Percentiles rank a stretch among this genome's conserved stretches.
Evolutionary conservation across 768 basidiomycete species (phyloP).

Genomic region (Gloeopeniophorella convolvens): DNA sequence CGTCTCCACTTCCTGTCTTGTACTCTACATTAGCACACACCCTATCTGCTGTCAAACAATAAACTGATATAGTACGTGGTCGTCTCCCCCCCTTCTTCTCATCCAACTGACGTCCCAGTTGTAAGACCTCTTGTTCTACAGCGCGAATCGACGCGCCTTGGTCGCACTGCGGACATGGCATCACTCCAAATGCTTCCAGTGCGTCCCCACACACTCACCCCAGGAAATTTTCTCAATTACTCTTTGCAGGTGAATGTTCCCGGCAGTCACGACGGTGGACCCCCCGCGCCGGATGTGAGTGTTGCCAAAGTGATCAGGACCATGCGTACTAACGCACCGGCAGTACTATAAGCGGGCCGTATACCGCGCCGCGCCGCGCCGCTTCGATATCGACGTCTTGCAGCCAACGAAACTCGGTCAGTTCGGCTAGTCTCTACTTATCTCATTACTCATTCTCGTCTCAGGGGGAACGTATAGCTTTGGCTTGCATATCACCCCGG

Average conservation of each 20-base stretch:
- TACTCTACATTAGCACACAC: too few relatives aligned
- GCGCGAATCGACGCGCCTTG: too few relatives aligned
- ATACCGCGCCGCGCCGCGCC: conserved; percentile 7
- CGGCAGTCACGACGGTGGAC: not conserved
- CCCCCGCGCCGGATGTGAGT: conserved; percentile 9
- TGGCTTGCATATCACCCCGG: conserved; percentile 25
- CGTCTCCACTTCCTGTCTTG: too few relatives aligned
- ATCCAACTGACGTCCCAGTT: too few relatives aligned
- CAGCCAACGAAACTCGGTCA: conserved; percentile 21
- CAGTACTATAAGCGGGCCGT: conserved; percentile 19
- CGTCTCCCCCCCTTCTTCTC: too few relatives aligned
- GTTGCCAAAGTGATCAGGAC: not conserved
- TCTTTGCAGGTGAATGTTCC: not conserved
- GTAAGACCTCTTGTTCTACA: too few relatives aligned
- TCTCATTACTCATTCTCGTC: not conserved
- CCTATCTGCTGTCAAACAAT: too few relatives aligned
- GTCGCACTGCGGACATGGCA: not conserved
- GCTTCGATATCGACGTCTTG: conserved; percentile 8
- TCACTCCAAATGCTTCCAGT: not conserved
- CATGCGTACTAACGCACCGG: not conserved
- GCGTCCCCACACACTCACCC: conserved; percentile 12
- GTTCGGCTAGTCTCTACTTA: not conserved
- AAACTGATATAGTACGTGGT: too few relatives aligned
- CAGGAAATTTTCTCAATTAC: not conserved
- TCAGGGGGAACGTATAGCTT: conserved; percentile 21